phyloP scores from a whole-genome alignment of 2,329 filamentous ascomycete genomes.

The Lasiodiplodia theobromae region DNA sequence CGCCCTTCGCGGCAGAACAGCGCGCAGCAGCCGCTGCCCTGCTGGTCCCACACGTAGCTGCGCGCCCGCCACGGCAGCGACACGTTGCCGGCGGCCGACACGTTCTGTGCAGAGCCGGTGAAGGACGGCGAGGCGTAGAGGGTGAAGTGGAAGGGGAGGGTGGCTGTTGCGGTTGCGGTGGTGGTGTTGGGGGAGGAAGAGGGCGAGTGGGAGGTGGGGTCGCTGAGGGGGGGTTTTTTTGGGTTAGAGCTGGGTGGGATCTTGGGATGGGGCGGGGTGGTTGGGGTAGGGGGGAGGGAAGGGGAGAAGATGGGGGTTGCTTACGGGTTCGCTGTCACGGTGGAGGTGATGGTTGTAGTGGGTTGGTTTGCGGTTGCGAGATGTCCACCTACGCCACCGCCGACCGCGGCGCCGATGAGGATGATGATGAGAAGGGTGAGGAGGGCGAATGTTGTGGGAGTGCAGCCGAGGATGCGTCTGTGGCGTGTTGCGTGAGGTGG shows the following conservation, averaged over 20 bases:
- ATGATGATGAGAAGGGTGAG: neutral
- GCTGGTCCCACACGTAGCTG: constrained; percentile 13
- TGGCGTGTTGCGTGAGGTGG: neutral
- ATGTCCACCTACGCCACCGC: constrained; percentile 2
- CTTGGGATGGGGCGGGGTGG: neutral
- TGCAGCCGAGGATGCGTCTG: neutral
- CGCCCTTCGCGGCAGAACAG: neutral
- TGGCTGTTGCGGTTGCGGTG: neutral
- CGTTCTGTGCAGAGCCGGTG: neutral
- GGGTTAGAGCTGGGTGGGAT: neutral
- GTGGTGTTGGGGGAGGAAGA: neutral
- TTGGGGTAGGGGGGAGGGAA: neutral
- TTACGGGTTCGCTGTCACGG: neutral
- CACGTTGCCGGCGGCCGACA: neutral
- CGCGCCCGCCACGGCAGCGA: neutral
- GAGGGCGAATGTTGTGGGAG: neutral
- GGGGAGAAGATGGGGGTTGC: neutral
- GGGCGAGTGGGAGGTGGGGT: neutral
- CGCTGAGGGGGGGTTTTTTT: neutral
- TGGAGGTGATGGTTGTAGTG: neutral
- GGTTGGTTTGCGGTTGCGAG: neutral
- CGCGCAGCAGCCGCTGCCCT: constrained; percentile 3
- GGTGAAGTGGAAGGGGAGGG: neutral
- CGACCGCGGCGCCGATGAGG: constrained; percentile 5
- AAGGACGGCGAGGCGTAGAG: constrained; percentile 1